phyloP scores from a whole-genome alignment of 495 filamentous ascomycete genomes.

The Aspergillus biplanus region DNA sequence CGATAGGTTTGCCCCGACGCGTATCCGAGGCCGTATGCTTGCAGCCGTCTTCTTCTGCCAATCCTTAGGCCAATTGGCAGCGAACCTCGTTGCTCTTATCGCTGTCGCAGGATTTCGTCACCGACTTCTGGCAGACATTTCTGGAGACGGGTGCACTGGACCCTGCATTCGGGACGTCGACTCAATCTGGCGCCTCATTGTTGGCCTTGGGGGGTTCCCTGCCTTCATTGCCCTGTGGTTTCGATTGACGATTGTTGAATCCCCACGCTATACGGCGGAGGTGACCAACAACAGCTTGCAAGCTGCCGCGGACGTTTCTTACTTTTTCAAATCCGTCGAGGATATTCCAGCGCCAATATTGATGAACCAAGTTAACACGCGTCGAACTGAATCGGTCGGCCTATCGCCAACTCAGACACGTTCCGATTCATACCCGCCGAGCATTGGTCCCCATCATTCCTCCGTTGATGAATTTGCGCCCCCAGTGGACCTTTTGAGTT shows the following conservation, averaged over 20 bases:
- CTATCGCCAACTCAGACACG: slow-evolving; percentile 1
- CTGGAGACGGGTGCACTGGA: neutral
- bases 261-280: slow-evolving; percentile 53
- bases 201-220: slow-evolving; percentile 56
- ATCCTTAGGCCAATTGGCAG: slow-evolving; percentile 56
- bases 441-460: neutral
- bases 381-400: neutral
- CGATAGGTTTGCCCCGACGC: slow-evolving; percentile 45
- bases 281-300: slow-evolving; percentile 40
- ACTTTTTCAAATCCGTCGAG: slow-evolving; percentile 13
- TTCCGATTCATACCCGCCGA: slow-evolving; percentile 3
- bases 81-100: slow-evolving; percentile 37
- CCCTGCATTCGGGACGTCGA: slow-evolving; percentile 16
- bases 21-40: slow-evolving; percentile 57
- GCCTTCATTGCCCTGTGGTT: slow-evolving; percentile 55
- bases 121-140: slow-evolving; percentile 2
- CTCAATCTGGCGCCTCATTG: slow-evolving; percentile 54
- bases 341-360: neutral
- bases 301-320: slow-evolving; percentile 24
- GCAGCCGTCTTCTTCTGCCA: slow-evolving; percentile 63
- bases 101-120: slow-evolving; percentile 16
- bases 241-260: slow-evolving; percentile 58
- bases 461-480: neutral
- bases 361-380: neutral
- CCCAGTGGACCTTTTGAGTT: neutral